A percentile compares a stretch with the other conserved stretches of the same genome.
Conservation (phyloP, 1,284 basidiomycete species). For the Sanghuangporus sanghuang region DNA sequence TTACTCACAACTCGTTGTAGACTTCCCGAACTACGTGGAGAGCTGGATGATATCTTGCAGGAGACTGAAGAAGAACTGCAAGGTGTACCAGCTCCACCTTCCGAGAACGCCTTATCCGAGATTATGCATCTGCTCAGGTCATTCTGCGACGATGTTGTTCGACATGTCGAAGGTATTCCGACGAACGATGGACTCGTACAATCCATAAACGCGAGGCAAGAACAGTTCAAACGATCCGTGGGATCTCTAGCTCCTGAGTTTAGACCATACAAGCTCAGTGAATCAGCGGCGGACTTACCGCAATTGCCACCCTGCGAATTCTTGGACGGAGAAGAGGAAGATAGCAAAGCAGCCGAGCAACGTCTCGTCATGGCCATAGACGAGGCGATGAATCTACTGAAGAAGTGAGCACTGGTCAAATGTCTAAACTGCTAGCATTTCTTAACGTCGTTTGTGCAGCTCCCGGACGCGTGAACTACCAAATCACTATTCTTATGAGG, state of each 20-base stretch:
- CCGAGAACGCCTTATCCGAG: slow-evolving; percentile 50
- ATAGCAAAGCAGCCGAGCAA: slow-evolving; percentile 18
- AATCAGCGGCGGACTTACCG: background rate
- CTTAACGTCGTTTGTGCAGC: slow-evolving; percentile 30
- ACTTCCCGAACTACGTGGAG: slow-evolving; percentile 54
- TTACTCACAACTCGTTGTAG: slow-evolving; percentile 34
- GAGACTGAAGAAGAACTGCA: slow-evolving; percentile 33
- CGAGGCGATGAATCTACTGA: slow-evolving; percentile 45
- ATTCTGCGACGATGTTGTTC: slow-evolving; percentile 41
- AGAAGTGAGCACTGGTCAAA: slow-evolving; percentile 35
- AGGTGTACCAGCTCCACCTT: slow-evolving; percentile 47
- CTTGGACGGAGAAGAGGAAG: slow-evolving; percentile 9
- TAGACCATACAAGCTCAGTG: slow-evolving; percentile 26
- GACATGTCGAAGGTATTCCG: slow-evolving; percentile 47
- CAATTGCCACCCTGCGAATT: slow-evolving; percentile 1
- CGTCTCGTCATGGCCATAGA: slow-evolving; percentile 41
- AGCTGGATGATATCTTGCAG: slow-evolving; percentile 40
- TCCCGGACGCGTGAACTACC: slow-evolving; percentile 66
- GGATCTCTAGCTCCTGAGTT: slow-evolving; percentile 48
- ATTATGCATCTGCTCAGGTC: slow-evolving; percentile 41
- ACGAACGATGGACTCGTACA: slow-evolving; percentile 48
- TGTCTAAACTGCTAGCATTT: background rate
- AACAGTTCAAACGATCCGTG: slow-evolving; percentile 42
- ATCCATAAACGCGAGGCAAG: slow-evolving; percentile 43
- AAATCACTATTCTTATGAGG: slow-evolving; percentile 57